A percentile compares a stretch with the other conserved stretches of the same genome.
Conservation (phyloP, 2,329 filamentous ascomycete species). For the Diplodia intermedia region DNA sequence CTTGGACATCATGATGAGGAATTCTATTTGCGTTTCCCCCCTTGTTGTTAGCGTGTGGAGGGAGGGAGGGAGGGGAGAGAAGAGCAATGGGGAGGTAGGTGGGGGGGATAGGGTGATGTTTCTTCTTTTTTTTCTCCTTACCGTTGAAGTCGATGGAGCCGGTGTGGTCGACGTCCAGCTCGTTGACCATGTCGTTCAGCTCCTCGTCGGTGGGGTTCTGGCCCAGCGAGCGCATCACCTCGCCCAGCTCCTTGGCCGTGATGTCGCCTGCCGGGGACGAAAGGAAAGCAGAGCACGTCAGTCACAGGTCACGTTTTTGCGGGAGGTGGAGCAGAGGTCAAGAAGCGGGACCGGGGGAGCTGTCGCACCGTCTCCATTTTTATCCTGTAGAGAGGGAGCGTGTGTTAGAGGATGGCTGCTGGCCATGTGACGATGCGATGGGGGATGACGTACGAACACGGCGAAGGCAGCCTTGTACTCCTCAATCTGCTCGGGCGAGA, state of each 20-base stretch:
- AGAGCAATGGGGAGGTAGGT: background rate
- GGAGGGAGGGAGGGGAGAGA: background rate
- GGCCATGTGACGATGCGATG: slow-evolving; percentile 3
- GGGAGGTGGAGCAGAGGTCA: background rate
- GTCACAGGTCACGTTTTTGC: background rate
- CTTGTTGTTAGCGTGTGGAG: background rate
- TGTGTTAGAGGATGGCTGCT: slow-evolving; percentile 26
- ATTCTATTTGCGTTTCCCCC: slow-evolving; percentile 54
- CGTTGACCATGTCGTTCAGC: slow-evolving; percentile 71
- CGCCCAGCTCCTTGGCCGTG: slow-evolving; percentile 68
- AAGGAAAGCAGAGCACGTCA: slow-evolving; percentile 11
- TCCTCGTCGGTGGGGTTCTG: slow-evolving; percentile 68
- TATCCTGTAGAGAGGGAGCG: slow-evolving; percentile 54
- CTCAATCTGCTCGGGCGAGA: slow-evolving; percentile 99
- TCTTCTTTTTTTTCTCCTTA: slow-evolving; percentile 38
- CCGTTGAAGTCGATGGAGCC: slow-evolving; percentile 70
- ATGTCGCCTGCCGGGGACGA: slow-evolving; percentile 60
- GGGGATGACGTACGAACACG: slow-evolving; percentile 84
- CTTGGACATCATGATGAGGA: slow-evolving; percentile 70
- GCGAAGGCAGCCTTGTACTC: slow-evolving; percentile 99
- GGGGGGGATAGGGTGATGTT: background rate
- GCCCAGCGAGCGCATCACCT: slow-evolving; percentile 68
- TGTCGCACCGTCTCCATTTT: slow-evolving; percentile 63
- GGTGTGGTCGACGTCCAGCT: slow-evolving; percentile 69
- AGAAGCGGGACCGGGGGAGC: slow-evolving; percentile 1